A percentile compares a stretch with the other conserved stretches of the same genome.
phyloP scores from a whole-genome alignment of 1,284 basidiomycete species.

The Boletus semigastroideus region DNA sequence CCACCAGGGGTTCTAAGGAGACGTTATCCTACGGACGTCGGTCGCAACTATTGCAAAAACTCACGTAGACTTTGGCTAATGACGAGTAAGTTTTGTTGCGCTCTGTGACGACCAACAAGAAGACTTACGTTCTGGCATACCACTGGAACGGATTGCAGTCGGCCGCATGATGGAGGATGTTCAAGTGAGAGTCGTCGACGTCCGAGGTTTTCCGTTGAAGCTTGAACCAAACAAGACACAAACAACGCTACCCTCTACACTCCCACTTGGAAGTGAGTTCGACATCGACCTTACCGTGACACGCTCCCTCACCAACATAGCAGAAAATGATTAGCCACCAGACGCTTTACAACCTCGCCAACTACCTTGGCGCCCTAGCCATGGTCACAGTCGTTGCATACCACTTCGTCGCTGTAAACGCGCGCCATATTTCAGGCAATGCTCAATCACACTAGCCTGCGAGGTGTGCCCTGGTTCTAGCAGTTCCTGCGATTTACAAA shows the following conservation, averaged over 20 bases:
- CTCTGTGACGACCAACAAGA: not conserved
- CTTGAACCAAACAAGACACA: conserved; percentile 28
- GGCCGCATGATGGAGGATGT: conserved; percentile 58
- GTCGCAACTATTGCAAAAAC: conserved; percentile 25
- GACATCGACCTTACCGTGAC: not conserved
- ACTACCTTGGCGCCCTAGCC: conserved; percentile 78
- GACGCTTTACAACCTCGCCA: conserved; percentile 81
- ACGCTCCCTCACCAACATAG: not conserved
- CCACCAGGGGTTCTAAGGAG: conserved; percentile 88
- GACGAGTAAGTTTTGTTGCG: conserved; percentile 1
- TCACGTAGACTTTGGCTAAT: conserved; percentile 67
- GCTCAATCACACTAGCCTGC: conserved; percentile 3
- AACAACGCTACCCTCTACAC: conserved; percentile 24
- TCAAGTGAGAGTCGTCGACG: not conserved
- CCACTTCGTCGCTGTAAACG: conserved; percentile 86
- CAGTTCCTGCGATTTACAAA: conserved; percentile 1
- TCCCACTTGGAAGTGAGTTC: conserved; percentile 11
- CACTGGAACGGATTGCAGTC: conserved; percentile 39
- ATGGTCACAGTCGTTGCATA: conserved; percentile 84
- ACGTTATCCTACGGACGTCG: conserved; percentile 13
- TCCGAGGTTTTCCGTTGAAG: conserved; percentile 34
- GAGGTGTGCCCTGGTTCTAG: conserved; percentile 7
- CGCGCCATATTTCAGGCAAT: conserved; percentile 45
- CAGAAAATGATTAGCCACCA: conserved; percentile 69
- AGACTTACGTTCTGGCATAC: conserved; percentile 76